A percentile compares a stretch with the other conserved stretches of the same genome.
phyloP scores from a whole-genome alignment of 805 yeast species.

The Cyberlindnera mississippiensis region DNA sequence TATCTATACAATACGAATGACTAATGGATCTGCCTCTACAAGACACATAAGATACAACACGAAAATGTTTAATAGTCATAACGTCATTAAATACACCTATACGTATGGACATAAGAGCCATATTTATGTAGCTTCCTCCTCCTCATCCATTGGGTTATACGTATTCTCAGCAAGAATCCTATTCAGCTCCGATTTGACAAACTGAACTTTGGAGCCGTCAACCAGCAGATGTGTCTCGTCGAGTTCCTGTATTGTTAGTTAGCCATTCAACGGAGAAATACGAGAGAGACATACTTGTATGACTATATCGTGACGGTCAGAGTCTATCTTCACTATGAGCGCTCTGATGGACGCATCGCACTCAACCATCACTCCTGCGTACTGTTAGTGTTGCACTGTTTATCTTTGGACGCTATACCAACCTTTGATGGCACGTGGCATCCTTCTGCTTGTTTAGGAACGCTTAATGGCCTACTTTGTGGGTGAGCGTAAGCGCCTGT shows the following conservation, averaged over 20 bases:
- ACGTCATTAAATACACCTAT: background rate
- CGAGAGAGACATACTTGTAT: conserved; percentile 36
- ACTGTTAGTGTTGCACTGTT: background rate
- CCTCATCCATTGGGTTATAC: conserved; percentile 79
- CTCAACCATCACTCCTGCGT: conserved; percentile 40
- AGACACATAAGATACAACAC: background rate
- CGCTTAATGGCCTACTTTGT: too few species aligned
- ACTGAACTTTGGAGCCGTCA: conserved; percentile 70
- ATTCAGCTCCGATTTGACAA: conserved; percentile 74
- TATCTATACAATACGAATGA: too few species aligned
- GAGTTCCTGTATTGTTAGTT: conserved; percentile 50
- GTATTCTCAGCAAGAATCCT: conserved; percentile 75
- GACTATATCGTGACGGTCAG: conserved; percentile 68
- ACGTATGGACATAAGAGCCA: too few species aligned
- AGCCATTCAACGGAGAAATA: too few species aligned
- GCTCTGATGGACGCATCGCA: conserved; percentile 95
- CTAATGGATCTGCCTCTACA: too few species aligned
- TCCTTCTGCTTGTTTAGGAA: conserved; percentile 2
- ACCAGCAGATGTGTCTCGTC: conserved; percentile 90
- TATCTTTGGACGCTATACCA: conserved; percentile 4
- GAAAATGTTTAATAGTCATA: background rate
- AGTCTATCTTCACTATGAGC: conserved; percentile 76
- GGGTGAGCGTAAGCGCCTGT: too few species aligned
- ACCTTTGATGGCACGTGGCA: conserved; percentile 58
- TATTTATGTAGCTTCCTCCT: conserved; percentile 32